Evolutionary conservation across 805 yeast species (phyloP).

Genomic region (Saturnispora saitoi): DNA sequence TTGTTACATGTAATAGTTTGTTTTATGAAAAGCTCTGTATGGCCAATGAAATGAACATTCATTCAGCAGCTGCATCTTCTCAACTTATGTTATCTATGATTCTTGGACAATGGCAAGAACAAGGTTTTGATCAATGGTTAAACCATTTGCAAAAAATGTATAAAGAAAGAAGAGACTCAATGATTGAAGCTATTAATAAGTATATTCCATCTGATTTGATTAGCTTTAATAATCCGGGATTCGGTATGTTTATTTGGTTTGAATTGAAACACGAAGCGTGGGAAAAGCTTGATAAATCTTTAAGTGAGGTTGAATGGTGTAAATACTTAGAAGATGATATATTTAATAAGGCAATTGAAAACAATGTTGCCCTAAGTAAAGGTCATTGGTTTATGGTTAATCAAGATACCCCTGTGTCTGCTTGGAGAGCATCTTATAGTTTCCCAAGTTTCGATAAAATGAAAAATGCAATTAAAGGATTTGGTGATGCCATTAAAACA

Average conservation of each 20-base stretch:
- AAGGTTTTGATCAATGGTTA: conserved; percentile 70
- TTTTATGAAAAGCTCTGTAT: conserved; percentile 46
- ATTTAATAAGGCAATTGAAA: conserved; percentile 18
- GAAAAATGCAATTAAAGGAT: conserved; percentile 20
- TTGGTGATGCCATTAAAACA: conserved; percentile 20
- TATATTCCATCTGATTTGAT: conserved; percentile 38
- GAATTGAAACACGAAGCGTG: conserved; percentile 33
- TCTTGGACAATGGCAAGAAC: conserved; percentile 47
- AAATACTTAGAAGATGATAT: conserved; percentile 25
- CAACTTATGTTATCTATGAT: conserved; percentile 53
- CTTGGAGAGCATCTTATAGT: conserved; percentile 28
- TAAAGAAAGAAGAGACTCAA: conserved; percentile 50
- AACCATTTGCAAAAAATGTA: conserved; percentile 52
- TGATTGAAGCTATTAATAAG: conserved; percentile 43
- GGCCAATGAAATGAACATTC: conserved; percentile 63
- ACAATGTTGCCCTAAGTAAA: conserved; percentile 25
- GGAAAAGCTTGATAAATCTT: conserved; percentile 33
- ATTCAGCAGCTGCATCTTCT: conserved; percentile 66
- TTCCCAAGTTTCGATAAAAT: conserved; percentile 23
- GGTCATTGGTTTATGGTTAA: conserved; percentile 30
- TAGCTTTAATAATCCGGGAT: conserved; percentile 34
- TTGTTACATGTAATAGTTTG: conserved; percentile 56
- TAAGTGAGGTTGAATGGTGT: conserved; percentile 26
- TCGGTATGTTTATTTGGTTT: conserved; percentile 39
- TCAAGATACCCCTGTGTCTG: conserved; percentile 14